Evolutionary conservation across 768 basidiomycete genomes (phyloP), one percentile per base, ranked within the genome.

Genomic region (Kwoniella bestiolae): DNA sequence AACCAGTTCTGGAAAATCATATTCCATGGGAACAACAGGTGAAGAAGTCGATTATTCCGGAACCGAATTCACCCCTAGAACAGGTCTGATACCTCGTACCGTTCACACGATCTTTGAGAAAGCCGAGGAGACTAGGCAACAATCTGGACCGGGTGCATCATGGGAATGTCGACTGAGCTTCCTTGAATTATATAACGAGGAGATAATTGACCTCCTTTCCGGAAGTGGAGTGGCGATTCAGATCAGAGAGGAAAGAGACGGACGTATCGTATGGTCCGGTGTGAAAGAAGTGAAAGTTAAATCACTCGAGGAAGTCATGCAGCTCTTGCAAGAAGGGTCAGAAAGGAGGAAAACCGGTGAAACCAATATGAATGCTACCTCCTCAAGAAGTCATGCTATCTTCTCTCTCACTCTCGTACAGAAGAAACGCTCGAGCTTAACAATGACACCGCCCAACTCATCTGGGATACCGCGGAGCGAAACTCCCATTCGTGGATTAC

Each of bases 281-380:
- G 85, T 98, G 67, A 87, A 91, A 38, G 96, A 99, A 83, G 88
- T 96, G 61, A 87, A 85, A 67, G 95, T 98, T n/a, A 87, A 85
- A 77, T 90, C 86, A 71, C 85, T 89, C 25, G 83, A 82, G 53
- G 94, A 99, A 78, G 96, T 99, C 77, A 97, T 98, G 95, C 85
- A 86, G 89, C 91, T 94, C 60, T 87, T 99, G 61, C 89, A 90
- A 67, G 88, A 91, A 71, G 96, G 96, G 21, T 90, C 93, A 7
- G 86, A 91, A 16, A 90, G 95, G 46, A 86, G 96, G 31, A 88
- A 94, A 60, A 98, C 96, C 9, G 94, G 95, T 68, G 92, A 94
- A 81, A 99, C 96, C 32, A 92, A 93, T 77, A 97, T 98, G 95
- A 99, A 99, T 80, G 92, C 95, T 26, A 93, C 96, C 80, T 94